These are phyloP conservation scores for Rubus idaeus DNA, from an alignment of 306 rosid species.

Conservation along the genomic window DNA sequence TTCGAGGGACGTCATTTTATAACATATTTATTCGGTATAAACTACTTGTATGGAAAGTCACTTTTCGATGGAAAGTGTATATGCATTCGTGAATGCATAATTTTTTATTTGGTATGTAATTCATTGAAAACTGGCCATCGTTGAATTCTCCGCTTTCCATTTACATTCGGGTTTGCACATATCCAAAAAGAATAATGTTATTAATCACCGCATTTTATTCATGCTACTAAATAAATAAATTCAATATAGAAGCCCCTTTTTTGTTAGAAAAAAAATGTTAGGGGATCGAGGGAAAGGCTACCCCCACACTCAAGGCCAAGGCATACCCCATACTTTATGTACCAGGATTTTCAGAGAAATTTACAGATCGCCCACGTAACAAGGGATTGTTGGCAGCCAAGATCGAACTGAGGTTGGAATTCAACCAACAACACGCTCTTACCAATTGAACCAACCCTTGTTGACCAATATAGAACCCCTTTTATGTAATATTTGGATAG, in stretches of 20 bases:
- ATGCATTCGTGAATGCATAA: not conserved
- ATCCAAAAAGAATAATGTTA: not conserved
- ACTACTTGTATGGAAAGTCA: not conserved
- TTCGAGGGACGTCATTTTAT: not conserved
- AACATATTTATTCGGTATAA: not conserved
- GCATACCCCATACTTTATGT: too few species aligned
- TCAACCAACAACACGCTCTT: too few species aligned
- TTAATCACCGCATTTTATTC: not conserved
- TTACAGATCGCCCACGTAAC: too few species aligned
- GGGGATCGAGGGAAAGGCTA: too few species aligned
- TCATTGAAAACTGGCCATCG: not conserved
- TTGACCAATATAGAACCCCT: not conserved
- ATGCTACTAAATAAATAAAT: not conserved
- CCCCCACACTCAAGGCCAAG: too few species aligned
- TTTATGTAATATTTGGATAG: not conserved
- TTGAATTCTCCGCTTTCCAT: not conserved
- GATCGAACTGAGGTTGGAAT: too few species aligned
- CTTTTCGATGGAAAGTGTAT: not conserved
- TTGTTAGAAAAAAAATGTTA: too few species aligned
- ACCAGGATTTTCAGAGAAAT: too few species aligned
- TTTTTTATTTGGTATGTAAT: not conserved
- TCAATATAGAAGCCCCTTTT: too few species aligned
- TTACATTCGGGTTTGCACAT: not conserved
- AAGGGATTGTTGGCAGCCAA: too few species aligned
- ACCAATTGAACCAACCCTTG: too few species aligned